Evolutionary conservation across 2,329 filamentous ascomycete species (phyloP), one percentile per base, ranked within the genome.

Genomic region (Chaetomium globosum): DNA sequence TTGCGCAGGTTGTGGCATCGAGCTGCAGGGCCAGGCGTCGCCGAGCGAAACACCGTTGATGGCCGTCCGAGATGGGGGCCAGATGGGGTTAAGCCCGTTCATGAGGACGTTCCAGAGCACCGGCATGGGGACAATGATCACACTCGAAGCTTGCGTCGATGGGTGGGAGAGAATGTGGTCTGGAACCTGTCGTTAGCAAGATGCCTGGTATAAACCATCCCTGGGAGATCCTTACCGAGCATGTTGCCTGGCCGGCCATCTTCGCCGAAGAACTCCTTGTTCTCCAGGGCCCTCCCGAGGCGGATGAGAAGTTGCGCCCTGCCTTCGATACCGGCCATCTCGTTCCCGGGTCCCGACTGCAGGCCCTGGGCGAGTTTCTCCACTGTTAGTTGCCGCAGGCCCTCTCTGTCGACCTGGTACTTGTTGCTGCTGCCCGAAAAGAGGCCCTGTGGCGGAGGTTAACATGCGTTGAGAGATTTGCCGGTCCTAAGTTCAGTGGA

Each of bases 111-210:
- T 88, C 95, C 95, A 99, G 8, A 99, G 82, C 0, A 93, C 94
- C 1, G 93, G 92, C 13, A 98, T 81, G 12, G 91, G 86, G 52
- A 97, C 87, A 68, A 97, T 92, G 1, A 94, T 92, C 56, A 93
- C 90, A 0, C 93, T 96, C 0, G 92, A 91, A 16, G 92, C 92
- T 74, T 94, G 89, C 5, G 94, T 97, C 2, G 92, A 89, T 1
- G 93, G 91, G 74, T 98, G 95, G 3, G 91, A 90, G 48, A 98
- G 85, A n/a, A 98, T 86, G 75, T 96, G 93, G 77, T 98, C 94
- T 93, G 72, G 30, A 28, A 26, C 13, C 5, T 28, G 13, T 49
- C 39, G 48, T 59, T 28, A 59, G 56, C 16, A 26, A 2, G 19
- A 21, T 19, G 39, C 33, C 49, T 23, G 46, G 39, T 1, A 31